These are phyloP conservation scores for Diaporthe batatas DNA, from an alignment of 2,329 filamentous ascomycete species.

Conservation along the genomic window DNA sequence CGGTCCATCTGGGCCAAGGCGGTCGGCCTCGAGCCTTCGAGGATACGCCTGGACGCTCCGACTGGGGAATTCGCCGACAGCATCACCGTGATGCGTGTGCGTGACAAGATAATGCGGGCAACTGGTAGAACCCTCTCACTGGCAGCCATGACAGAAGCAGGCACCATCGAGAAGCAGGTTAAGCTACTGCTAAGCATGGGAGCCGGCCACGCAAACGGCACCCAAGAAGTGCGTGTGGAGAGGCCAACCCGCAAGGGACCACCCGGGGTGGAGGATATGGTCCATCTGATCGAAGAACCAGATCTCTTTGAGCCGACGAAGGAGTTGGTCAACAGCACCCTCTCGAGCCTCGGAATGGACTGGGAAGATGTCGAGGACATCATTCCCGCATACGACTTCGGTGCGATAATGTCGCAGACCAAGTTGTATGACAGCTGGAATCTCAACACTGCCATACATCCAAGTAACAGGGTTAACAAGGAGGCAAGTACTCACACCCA, in stretches of 20 bases:
- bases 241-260: conserved; percentile 31
- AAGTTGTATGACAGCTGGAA: conserved; percentile 38
- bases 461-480: conserved; percentile 13
- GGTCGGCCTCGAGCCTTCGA: conserved; percentile 33
- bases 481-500: not conserved
- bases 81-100: conserved; percentile 36
- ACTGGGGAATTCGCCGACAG: conserved; percentile 36
- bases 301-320: conserved; percentile 34
- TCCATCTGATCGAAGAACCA: conserved; percentile 34
- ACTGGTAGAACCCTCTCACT: conserved; percentile 27
- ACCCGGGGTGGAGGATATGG: conserved; percentile 41
- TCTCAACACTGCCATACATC: conserved; percentile 32
- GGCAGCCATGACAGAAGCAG: conserved; percentile 32
- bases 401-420: conserved; percentile 29
- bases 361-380: conserved; percentile 40
- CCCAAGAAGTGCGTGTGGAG: conserved; percentile 3
- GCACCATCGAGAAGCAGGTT: conserved; percentile 42
- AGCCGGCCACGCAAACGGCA: not conserved
- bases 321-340: conserved; percentile 29
- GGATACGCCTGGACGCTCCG: conserved; percentile 25
- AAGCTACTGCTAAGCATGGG: conserved; percentile 33
- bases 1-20: conserved; percentile 35
- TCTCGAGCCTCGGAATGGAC: conserved; percentile 21
- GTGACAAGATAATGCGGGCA: conserved; percentile 29
- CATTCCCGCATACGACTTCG: conserved; percentile 37